These are phyloP conservation scores for Salicornia ramosissima DNA, from an alignment of 148 eudicot species.

Conservation along the genomic window DNA sequence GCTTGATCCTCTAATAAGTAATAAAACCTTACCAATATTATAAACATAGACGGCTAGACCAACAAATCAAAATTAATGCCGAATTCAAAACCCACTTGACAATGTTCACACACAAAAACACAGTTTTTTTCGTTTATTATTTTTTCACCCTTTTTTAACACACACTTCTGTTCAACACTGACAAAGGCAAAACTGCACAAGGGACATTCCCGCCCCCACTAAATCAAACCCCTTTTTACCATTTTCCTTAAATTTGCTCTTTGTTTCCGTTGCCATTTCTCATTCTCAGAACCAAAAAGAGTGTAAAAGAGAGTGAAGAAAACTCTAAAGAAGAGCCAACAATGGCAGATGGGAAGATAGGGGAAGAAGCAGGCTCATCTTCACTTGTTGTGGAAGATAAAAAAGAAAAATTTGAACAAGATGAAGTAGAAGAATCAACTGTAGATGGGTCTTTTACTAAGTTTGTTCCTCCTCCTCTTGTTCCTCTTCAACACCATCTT, in stretches of 20 bases:
- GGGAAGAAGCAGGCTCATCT: conserved; percentile 29
- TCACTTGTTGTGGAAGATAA: conserved; percentile 12
- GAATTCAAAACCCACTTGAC: background rate
- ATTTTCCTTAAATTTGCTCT: background rate
- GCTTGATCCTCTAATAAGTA: too few species aligned
- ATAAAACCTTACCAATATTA: too few species aligned
- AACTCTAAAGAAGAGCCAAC: background rate
- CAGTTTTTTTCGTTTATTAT: too few species aligned
- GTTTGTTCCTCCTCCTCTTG: conserved; percentile 60
- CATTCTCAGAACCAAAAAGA: background rate
- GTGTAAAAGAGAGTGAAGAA: background rate
- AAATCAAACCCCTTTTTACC: conserved; percentile 10
- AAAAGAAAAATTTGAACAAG: background rate
- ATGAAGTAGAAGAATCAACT: conserved; percentile 3
- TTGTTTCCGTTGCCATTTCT: background rate
- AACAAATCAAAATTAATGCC: too few species aligned
- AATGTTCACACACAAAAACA: too few species aligned
- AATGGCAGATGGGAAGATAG: conserved; percentile 18
- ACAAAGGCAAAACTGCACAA: too few species aligned
- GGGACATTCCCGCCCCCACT: conserved; percentile 16
- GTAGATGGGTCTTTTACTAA: conserved; percentile 25
- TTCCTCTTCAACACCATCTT: conserved; percentile 61
- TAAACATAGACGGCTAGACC: too few species aligned
- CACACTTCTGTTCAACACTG: too few species aligned
- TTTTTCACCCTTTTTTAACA: too few species aligned